Evolutionary conservation across 208 protist genomes (phyloP), one percentile per base, ranked within the genome.

Genomic region (Trypanosoma boissoni): DNA sequence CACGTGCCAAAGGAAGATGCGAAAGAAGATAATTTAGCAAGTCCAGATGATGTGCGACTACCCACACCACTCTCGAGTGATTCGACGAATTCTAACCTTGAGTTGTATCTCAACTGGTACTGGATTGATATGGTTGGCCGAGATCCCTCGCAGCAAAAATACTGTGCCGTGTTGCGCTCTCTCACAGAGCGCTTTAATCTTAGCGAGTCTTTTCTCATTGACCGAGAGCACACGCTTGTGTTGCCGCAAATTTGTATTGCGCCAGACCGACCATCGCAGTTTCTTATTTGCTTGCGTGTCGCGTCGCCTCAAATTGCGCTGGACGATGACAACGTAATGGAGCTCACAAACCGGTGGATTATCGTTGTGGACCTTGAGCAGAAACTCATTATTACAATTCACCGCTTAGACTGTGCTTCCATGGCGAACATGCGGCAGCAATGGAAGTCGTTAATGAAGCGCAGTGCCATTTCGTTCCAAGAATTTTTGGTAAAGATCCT

Each of bases 61-160:
- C 64, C 73, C 32, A 52, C 60, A 37, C 49, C 58, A 2, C 32
- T 18, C 23, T 74, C 69, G 2, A 50, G 34, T 29, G 62, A 46
- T 18, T 80, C 68, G 3, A 54, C 50, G 39, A 66, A 51, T 31
- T 88, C 76, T 1, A 78, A 80, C 52, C 59, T 91, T 5, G 83
- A 91, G 74, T 77, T 88, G 72, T 91, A 76, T 62, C 70, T 91
- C 6, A 94, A 94, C 72, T 94, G 87, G 87, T 88, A 94, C 62
- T 94, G 83, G 81, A 74, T 94, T 46, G 87, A 91, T 45, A 81
- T 94, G 44, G 79, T 72, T 21, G 87, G 87, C 16, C 77, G 83
- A 27, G 87, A 94, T 57, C 42, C 68, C 3, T 72, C 62, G 43
- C 64, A 58, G 34, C 60, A 60, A n/a, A 67, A 69, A 44, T 94